Base-by-base conservation (phyloP, 805 yeast species). In the Wickerhamomyces hampshirensis region DNA sequence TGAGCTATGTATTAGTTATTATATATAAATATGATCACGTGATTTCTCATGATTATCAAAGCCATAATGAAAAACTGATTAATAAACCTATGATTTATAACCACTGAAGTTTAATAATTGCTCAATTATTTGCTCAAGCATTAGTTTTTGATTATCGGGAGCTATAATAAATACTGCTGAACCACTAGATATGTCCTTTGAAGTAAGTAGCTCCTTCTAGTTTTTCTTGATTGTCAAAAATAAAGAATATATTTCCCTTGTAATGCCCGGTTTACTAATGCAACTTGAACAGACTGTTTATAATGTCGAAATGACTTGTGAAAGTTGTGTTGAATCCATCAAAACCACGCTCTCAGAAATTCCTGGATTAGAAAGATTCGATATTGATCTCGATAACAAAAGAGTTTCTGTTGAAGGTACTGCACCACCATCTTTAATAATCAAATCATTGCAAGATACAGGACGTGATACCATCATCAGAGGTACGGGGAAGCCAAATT, bases 391-490 rank as follows among this genome's bases (percentile, higher is more conserved):
- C 15, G 48, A 59, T 6, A 59, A 70, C 9, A 77, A 86, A 51
- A 62, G 77, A 23, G 88, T 88, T 26, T 66, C 77, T 2, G 82
- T 89, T 4, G 62, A 63, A 17, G 95, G 96, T 4, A 56, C 71
- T 1, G 68, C 73, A 4, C 79, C 96, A 5, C 98, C 98, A 1
- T 84, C 95, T 2, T 60, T 58, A 11, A 73, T 89, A 26, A 79
- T 88, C 26, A 63, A 63, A 34, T 74, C 84, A 0, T 74, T 91
- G 38, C 89, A 83, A 56, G 53, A 53, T 2, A 77, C 80, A 3
- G 96, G 97, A 1, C 75, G 78, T 45, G 97, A 91, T 53, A 96
- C 96, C 4, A 85, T 91, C 45, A 82, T 91, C 17, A 69, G 98
- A 41, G 98, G 98, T 6, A 77, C 96, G 0, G 97, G 97, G 4